A percentile compares a stretch with the other conserved stretches of the same genome.
These are phyloP conservation scores for Drechmeria coniospora DNA, from an alignment of 2,329 filamentous ascomycete species.

Conservation along the genomic window DNA sequence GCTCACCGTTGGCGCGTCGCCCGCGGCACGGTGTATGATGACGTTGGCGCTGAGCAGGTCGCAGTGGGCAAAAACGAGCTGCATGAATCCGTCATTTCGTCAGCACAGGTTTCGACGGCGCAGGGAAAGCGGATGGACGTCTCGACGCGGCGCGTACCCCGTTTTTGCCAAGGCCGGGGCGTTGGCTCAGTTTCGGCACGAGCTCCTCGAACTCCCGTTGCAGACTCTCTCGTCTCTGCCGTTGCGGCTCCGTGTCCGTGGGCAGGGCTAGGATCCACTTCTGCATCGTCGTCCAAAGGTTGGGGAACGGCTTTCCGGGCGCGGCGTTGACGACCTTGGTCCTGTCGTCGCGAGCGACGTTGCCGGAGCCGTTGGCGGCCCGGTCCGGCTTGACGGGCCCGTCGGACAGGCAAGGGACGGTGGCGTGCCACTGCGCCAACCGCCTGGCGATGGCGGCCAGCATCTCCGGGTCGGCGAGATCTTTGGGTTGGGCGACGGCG, in stretches of 20 bases:
- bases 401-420: constrained; percentile 39
- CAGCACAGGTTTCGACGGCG: constrained; percentile 4
- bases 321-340: constrained; percentile 34
- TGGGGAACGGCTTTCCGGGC: constrained; percentile 59
- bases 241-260: constrained; percentile 52
- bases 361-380: constrained; percentile 20
- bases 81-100: constrained; percentile 1
- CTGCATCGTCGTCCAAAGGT: constrained; percentile 89
- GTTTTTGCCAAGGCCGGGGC: constrained; percentile 59
- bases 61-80: constrained; percentile 89
- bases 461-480: constrained; percentile 60
- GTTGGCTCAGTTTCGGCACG: constrained; percentile 56
- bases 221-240: constrained; percentile 48
- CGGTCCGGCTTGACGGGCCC: constrained; percentile 4
- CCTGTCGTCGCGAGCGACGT: constrained; percentile 18
- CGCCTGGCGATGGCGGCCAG: constrained; percentile 72
- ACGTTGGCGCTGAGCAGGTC: constrained; percentile 94
- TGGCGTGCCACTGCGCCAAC: constrained; percentile 86
- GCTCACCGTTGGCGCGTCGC: constrained; percentile 28
- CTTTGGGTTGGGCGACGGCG: constrained; percentile 61
- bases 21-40: constrained; percentile 48
- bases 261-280: constrained; percentile 89
- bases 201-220: constrained; percentile 62
- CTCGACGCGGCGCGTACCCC: constrained; percentile 37
- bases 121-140: not conserved